phyloP scores from a whole-genome alignment of 768 basidiomycete species.

The Floccularia luteovirens region DNA sequence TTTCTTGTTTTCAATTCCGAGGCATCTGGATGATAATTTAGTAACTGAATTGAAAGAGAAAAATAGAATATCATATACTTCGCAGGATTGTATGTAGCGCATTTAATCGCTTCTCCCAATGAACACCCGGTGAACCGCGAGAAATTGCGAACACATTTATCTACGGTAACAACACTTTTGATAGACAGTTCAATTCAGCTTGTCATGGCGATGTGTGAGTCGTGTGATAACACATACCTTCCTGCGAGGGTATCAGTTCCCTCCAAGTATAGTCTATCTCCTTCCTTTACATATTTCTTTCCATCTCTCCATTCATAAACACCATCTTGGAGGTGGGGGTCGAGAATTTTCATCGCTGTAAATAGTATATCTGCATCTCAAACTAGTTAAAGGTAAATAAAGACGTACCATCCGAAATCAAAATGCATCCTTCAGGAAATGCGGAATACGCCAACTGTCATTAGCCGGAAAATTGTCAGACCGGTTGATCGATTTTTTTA shows the following conservation, averaged over 20 bases:
- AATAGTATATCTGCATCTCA: not conserved
- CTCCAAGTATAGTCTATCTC: conserved; percentile 73
- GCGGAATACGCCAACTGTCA: conserved; percentile 73
- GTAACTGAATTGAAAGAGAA: not conserved
- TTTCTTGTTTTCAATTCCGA: conserved; percentile 74
- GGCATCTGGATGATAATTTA: conserved; percentile 36
- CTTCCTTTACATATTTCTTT: conserved; percentile 72
- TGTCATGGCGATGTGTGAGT: not conserved
- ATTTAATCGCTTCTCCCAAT: conserved; percentile 76
- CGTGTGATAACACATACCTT: conserved; percentile 41
- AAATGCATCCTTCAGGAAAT: conserved; percentile 77
- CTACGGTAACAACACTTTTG: conserved; percentile 68
- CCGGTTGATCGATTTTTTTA: not conserved
- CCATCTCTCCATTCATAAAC: conserved; percentile 86
- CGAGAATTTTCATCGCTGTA: conserved; percentile 78
- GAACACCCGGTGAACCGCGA: conserved; percentile 78
- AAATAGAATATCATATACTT: conserved; percentile 32
- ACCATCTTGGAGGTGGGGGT: conserved; percentile 79
- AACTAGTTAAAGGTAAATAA: not conserved
- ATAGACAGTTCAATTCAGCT: conserved; percentile 1
- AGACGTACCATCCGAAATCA: conserved; percentile 79
- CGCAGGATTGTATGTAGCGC: conserved; percentile 82
- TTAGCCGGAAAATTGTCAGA: conserved; percentile 2
- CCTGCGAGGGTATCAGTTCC: conserved; percentile 87
- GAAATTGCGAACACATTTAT: conserved; percentile 83